Conservation (phyloP, 306 rosid species). For the Castanospermum australe region DNA sequence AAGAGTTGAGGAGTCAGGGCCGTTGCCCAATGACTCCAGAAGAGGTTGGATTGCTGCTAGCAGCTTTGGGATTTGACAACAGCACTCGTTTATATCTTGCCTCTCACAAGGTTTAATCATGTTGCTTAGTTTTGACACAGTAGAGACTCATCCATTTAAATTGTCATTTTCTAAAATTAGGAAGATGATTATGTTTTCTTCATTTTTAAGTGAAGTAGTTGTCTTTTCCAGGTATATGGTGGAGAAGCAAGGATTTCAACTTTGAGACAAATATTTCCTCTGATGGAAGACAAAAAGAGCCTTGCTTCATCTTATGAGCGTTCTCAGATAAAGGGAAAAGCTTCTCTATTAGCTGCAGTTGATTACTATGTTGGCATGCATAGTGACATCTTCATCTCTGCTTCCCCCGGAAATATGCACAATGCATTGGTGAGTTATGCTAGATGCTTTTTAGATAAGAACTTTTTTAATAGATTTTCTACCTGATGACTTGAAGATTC, state of each 20-base stretch:
- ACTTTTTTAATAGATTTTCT: conserved; percentile 14
- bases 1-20: conserved; percentile 92
- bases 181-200: conserved; percentile 4
- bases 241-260: conserved; percentile 91
- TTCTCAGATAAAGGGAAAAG: conserved; percentile 79
- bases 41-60: conserved; percentile 89
- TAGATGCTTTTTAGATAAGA: conserved; percentile 4
- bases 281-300: conserved; percentile 94
- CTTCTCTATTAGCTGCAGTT: conserved; percentile 91
- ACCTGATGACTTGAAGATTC: not conserved
- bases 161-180: not conserved
- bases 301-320: conserved; percentile 74
- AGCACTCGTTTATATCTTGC: conserved; percentile 92
- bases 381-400: conserved; percentile 89
- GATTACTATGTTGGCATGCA: conserved; percentile 93
- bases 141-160: not conserved
- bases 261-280: conserved; percentile 71
- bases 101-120: conserved; percentile 83
- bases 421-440: conserved; percentile 84
- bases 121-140: conserved; percentile 17
- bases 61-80: conserved; percentile 93
- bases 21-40: conserved; percentile 99
- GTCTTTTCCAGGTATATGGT: conserved; percentile 76
- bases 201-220: conserved; percentile 2
- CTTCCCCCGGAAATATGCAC: conserved; percentile 99